Percentiles rank a stretch among this genome's conserved stretches.
These are phyloP conservation scores for Parachlorella kessleri DNA, from an alignment of 139 green algal species.

Conservation along the genomic window DNA sequence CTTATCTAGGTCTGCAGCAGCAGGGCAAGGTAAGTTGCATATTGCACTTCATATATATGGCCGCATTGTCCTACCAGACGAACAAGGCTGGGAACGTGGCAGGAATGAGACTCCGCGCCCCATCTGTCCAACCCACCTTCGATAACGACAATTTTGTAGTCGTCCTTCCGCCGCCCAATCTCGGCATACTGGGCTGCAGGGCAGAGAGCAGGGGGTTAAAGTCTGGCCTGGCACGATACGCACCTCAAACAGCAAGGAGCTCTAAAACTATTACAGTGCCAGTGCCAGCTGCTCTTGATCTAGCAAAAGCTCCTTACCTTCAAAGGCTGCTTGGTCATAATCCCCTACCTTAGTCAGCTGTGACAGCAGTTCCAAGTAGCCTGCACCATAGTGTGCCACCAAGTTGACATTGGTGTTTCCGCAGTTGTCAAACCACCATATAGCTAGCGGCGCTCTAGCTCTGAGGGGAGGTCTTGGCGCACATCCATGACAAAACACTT, in stretches of 20 bases:
- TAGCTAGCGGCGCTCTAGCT: too few relatives aligned
- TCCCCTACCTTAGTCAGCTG: slow-evolving; percentile 84
- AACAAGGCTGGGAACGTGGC: background rate
- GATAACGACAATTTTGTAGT: slow-evolving; percentile 59
- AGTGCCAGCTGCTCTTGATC: background rate
- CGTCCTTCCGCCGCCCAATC: slow-evolving; percentile 26
- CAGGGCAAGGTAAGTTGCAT: background rate
- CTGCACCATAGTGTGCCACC: too few relatives aligned
- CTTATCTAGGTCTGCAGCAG: slow-evolving; percentile 38
- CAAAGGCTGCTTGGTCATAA: slow-evolving; percentile 53
- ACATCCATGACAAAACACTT: too few relatives aligned
- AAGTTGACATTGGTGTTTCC: too few relatives aligned
- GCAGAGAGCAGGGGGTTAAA: too few relatives aligned
- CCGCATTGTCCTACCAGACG: too few relatives aligned
- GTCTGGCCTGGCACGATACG: too few relatives aligned
- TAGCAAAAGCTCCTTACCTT: slow-evolving; percentile 32
- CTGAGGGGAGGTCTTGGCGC: too few relatives aligned
- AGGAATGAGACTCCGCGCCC: background rate
- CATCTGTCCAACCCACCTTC: slow-evolving; percentile 62
- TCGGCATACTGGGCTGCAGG: slow-evolving; percentile 44
- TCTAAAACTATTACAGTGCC: background rate
- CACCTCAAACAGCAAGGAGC: too few relatives aligned
- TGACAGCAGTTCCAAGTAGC: slow-evolving; percentile 74
- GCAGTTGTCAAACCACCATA: too few relatives aligned
- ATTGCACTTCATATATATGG: too few relatives aligned